Base-by-base conservation (phyloP, 2,329 filamentous ascomycete genomes). In the Tolypocladium paradoxum region DNA sequence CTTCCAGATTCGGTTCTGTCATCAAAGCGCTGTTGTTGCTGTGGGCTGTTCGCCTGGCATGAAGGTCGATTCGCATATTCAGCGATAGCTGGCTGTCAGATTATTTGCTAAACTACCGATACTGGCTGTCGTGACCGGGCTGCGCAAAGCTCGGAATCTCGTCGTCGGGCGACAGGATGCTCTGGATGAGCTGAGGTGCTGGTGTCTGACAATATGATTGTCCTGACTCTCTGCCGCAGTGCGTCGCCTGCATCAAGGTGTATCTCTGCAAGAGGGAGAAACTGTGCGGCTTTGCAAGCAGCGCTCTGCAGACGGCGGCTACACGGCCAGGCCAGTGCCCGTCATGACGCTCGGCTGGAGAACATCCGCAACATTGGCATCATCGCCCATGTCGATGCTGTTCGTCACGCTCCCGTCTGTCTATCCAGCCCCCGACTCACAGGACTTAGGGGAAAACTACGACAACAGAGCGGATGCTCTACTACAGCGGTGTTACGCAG, bases 381-480 rank as follows among this genome's bases (percentile, higher is more conserved):
- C 61, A 96, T 99, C 68, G 93, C 93, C 55, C 93, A 99, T 69
- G 96, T 99, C 59, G 93, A 97, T 83, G 93, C 93, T 53, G 79
- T 83, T 68, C 53, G 77, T 68, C 14, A 24, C 18, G 20, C 22
- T 18, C 18, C 27, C n/a, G 14, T n/a, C 9, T 7, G 35, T 6
- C 22, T 14, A 12, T 14, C 5, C 2, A 6, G 37, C 14, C n/a
- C 22, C 3, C 49, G 6, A 24, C 51, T 60, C 14, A 65, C 49
- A 36, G 40, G 4, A 11, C 46, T 20, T 51, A 82, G 79, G 93
- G 93, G 9, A 99, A 99, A 76, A 99, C 93, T 1, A 97, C 93
- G 0, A 99, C 93, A 0, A 97, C 93, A 4, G 93, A 99, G 82
- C 90, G 93, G 54, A 97, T 97, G 92, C 86, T 99, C 64, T 97